These are phyloP conservation scores for Coffea eugenioides DNA, from an alignment of 257 asterid genomes.

Conservation along the genomic window DNA sequence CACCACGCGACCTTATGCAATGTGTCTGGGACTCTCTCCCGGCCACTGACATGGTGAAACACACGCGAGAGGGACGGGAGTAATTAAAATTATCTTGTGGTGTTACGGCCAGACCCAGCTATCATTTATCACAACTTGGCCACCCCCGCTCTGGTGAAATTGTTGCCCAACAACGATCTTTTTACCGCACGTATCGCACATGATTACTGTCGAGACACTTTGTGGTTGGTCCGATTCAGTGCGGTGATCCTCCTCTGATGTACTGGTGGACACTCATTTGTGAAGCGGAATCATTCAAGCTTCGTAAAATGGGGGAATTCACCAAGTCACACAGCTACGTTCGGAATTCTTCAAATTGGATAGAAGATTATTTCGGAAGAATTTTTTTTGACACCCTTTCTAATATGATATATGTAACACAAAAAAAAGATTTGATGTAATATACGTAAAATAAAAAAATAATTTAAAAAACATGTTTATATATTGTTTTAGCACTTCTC, in stretches of 20 bases:
- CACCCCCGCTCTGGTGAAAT: slow-evolving; percentile 20
- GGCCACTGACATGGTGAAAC: neutral
- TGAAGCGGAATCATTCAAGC: neutral
- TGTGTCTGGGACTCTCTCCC: slow-evolving; percentile 15
- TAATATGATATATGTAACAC: too few relatives aligned
- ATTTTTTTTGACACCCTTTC: too few relatives aligned
- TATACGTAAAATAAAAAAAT: too few relatives aligned
- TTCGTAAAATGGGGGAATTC: neutral
- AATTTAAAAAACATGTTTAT: too few relatives aligned
- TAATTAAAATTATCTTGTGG: neutral
- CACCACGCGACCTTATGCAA: slow-evolving; percentile 13
- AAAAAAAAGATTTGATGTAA: neutral
- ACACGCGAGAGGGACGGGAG: slow-evolving; percentile 5
- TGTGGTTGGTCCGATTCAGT: slow-evolving; percentile 25
- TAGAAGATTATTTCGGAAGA: too few relatives aligned
- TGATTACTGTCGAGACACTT: slow-evolving; percentile 30
- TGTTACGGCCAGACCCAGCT: neutral
- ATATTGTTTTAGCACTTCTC: too few relatives aligned
- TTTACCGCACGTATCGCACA: slow-evolving; percentile 37
- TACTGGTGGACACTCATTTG: too few relatives aligned
- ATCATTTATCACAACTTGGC: slow-evolving; percentile 4
- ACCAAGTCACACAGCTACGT: too few relatives aligned
- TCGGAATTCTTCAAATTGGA: neutral
- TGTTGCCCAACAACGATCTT: slow-evolving; percentile 18
- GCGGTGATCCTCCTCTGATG: too few relatives aligned